phyloP scores from a whole-genome alignment of 2,329 filamentous ascomycete genomes.

The Colletotrichum shisoi region DNA sequence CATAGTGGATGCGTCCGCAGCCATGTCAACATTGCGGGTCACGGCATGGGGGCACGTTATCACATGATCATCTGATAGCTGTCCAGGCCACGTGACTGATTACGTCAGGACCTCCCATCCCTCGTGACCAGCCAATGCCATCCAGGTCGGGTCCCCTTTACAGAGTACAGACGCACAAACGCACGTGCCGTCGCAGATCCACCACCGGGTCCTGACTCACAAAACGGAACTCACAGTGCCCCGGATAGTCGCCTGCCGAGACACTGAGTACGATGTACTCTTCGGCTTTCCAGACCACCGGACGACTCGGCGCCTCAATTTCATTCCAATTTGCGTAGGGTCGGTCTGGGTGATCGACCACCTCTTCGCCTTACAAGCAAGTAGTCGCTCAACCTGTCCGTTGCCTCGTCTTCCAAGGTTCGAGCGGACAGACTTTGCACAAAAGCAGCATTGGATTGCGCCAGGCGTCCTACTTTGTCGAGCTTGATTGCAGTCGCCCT shows the following conservation, averaged over 20 bases:
- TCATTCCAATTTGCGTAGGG: neutral
- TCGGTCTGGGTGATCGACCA: neutral
- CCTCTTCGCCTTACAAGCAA: neutral
- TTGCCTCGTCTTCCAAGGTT: neutral
- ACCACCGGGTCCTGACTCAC: neutral
- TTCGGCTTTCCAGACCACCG: constrained; percentile 1
- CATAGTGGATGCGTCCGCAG: neutral
- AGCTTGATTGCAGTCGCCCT: constrained; percentile 9
- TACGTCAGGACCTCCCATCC: neutral
- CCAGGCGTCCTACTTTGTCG: neutral
- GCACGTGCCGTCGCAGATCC: constrained; percentile 17
- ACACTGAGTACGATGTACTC: neutral
- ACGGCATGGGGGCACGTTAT: constrained; percentile 26
- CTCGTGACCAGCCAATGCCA: no score
- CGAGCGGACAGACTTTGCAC: neutral
- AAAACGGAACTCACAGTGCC: neutral
- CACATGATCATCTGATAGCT: constrained; percentile 3
- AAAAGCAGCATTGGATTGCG: neutral
- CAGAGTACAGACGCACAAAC: no score
- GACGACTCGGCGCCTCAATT: constrained; percentile 5
- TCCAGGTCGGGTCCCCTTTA: no score
- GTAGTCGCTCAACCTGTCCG: neutral
- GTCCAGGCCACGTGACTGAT: fast-evolving
- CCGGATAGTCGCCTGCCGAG: neutral
- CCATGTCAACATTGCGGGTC: constrained; percentile 8